Evolutionary conservation across 768 basidiomycete species (phyloP).

Genomic region (Pisolithus marmoratus): DNA sequence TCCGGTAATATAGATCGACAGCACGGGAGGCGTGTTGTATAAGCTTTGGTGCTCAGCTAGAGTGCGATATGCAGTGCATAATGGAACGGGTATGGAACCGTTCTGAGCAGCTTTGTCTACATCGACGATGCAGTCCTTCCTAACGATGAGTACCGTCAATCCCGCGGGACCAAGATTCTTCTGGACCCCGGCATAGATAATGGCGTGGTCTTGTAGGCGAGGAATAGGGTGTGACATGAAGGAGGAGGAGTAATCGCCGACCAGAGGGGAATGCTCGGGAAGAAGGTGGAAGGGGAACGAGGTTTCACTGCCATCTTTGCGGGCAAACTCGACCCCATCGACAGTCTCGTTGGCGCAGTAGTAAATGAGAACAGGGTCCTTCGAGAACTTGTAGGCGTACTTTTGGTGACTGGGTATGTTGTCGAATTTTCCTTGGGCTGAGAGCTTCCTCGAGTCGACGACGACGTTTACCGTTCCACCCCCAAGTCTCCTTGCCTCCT

Average conservation of each 20-base stretch:
- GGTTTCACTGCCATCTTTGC: constrained; percentile 44
- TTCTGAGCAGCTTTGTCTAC: constrained; percentile 72
- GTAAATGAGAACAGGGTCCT: constrained; percentile 85
- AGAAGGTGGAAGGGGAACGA: constrained; percentile 83
- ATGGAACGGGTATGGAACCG: constrained; percentile 71
- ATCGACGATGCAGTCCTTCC: constrained; percentile 91
- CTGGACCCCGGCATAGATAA: constrained; percentile 96
- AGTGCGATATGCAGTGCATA: constrained; percentile 77
- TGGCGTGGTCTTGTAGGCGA: constrained; percentile 79
- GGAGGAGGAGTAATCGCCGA: constrained; percentile 93
- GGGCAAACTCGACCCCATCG: constrained; percentile 85
- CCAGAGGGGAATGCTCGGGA: constrained; percentile 62
- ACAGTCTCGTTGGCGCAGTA: constrained; percentile 99
- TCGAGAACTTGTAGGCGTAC: constrained; percentile 62
- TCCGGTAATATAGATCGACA: constrained; percentile 86
- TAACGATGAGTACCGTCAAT: constrained; percentile 86
- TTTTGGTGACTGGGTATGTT: constrained; percentile 68
- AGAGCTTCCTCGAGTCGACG: constrained; percentile 59
- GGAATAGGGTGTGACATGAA: constrained; percentile 96
- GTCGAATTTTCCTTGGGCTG: constrained; percentile 63
- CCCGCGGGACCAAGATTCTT: constrained; percentile 98
- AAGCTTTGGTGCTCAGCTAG: constrained; percentile 70
- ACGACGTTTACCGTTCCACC: constrained; percentile 60
- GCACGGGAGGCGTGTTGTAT: constrained; percentile 91
- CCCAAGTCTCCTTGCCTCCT: constrained; percentile 73